Conservation (phyloP, 2,329 filamentous ascomycete species). For the Colletotrichum tofieldiae region DNA sequence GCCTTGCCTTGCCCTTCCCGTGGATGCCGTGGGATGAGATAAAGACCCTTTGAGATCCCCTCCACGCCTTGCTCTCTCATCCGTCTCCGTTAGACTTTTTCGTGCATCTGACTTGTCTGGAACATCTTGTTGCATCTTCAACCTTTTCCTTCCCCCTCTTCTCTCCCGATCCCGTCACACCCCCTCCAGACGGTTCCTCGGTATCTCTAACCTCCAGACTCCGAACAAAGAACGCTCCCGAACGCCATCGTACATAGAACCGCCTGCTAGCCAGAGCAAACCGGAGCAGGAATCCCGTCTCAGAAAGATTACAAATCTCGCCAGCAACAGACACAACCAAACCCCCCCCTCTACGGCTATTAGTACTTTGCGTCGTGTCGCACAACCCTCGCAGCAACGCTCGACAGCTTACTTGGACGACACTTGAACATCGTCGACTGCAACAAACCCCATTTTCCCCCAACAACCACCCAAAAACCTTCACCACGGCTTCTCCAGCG, state of each 20-base stretch:
- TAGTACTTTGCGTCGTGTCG: not conserved
- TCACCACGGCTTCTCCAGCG: constrained; percentile 41
- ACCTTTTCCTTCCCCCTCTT: not conserved
- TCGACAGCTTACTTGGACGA: not conserved
- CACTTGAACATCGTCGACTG: constrained; percentile 9
- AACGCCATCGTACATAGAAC: not conserved
- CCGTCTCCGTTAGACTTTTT: constrained; percentile 7
- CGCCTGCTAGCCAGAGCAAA: constrained; percentile 20
- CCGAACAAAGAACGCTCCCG: constrained; percentile 1
- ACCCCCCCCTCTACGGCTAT: not conserved
- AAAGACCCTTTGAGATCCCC: constrained; percentile 41
- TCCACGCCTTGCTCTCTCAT: constrained; percentile 9
- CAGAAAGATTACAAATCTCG: constrained; percentile 20
- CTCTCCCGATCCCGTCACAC: not conserved
- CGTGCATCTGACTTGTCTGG: constrained; percentile 31
- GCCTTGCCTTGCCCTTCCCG: constrained; percentile 10
- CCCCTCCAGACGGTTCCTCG: not conserved
- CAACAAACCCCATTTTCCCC: not conserved
- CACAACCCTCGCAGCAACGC: too few species aligned
- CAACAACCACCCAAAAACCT: constrained; percentile 17
- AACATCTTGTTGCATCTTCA: constrained; percentile 20
- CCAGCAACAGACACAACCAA: not conserved
- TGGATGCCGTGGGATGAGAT: constrained; percentile 35
- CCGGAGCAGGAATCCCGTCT: constrained; percentile 1
- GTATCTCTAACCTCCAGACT: not conserved